Evolutionary conservation across 331 rosid species (phyloP), one percentile per base, ranked within the genome.

Genomic region (Rhamnella rubrinervis): DNA sequence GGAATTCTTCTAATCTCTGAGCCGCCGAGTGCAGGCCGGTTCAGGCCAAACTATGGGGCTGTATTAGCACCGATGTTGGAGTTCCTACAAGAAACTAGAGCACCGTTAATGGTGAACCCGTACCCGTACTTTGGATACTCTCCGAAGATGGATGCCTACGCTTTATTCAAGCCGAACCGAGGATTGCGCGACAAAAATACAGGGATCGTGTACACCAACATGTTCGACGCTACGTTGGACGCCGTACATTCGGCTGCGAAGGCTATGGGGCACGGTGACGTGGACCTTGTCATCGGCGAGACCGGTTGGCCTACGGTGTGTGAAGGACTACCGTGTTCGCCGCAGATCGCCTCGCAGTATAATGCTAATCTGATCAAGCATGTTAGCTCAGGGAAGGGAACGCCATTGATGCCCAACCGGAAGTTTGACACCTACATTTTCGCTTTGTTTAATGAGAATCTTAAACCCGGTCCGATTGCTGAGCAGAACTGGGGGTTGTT

Each of bases 221-320:
- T 85, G 80, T 93, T 88, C 49, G 97, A 91, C 11, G 85, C 68
- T 0, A 71, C 81, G 38, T 37, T 93, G 85, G 98, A 93, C 51
- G 97, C 96, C 0, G 78, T 91, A 11, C 39, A 75, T 66, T 88
- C 97, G 0, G 97, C 97, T 12, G 83, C 82, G 86, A 91, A 88
- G 76, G 83, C 82, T 0, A 0, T 91, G 4, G 97, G 97, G 7
- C 87, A 44, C 26, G 83, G 61, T 40, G 92, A 86, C 46, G 87
- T 91, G 14, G 78, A 74, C 52, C 71, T 93, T 2, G 82, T 87
- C 0, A 56, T 92, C 0, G 98, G 89, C 2, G 98, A 93, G 65
- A 93, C 98, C 0, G 98, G 98, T 0, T 93, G 98, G 98, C 95
- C 98, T 8, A 74, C 95, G 12, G 73, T 64, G 4, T 93, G 98